Conservation (phyloP, 768 basidiomycete genomes). For the Hygrocybe punicea region DNA sequence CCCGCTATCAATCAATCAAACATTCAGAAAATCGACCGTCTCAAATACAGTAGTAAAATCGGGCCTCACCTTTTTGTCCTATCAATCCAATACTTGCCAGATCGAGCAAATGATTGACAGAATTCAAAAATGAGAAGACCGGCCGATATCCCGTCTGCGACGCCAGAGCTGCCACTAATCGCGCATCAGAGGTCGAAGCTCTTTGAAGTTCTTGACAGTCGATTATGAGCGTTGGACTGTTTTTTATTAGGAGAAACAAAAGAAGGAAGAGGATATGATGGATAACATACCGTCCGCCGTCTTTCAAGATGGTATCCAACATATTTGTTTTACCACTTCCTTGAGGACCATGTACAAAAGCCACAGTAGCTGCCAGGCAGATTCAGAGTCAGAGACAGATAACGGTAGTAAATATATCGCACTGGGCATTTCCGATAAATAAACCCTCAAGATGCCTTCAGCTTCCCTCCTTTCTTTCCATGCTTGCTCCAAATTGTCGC, state of each 20-base stretch:
- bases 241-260: not conserved
- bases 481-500: slow-evolving; percentile 36
- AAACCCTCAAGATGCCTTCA: slow-evolving; percentile 59
- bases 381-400: not conserved
- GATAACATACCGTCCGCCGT: slow-evolving; percentile 46
- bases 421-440: slow-evolving; percentile 78
- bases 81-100: slow-evolving; percentile 92
- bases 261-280: not conserved
- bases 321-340: slow-evolving; percentile 75
- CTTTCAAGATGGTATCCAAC: slow-evolving; percentile 50
- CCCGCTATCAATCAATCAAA: too few relatives aligned
- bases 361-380: slow-evolving; percentile 55
- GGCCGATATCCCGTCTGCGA: slow-evolving; percentile 87
- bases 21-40: too few relatives aligned
- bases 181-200: slow-evolving; percentile 61
- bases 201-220: slow-evolving; percentile 78
- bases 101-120: slow-evolving; percentile 79
- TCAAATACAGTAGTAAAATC: too few relatives aligned
- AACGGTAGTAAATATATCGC: slow-evolving; percentile 29
- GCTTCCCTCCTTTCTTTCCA: slow-evolving; percentile 89
- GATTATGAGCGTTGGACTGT: slow-evolving; percentile 69
- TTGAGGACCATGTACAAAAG: slow-evolving; percentile 79
- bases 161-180: slow-evolving; percentile 67
- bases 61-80: slow-evolving; percentile 77
- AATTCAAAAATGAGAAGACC: slow-evolving; percentile 80